These are phyloP conservation scores for Aspergillus quadrilineatus DNA, from an alignment of 2,329 filamentous ascomycete genomes.

Conservation along the genomic window DNA sequence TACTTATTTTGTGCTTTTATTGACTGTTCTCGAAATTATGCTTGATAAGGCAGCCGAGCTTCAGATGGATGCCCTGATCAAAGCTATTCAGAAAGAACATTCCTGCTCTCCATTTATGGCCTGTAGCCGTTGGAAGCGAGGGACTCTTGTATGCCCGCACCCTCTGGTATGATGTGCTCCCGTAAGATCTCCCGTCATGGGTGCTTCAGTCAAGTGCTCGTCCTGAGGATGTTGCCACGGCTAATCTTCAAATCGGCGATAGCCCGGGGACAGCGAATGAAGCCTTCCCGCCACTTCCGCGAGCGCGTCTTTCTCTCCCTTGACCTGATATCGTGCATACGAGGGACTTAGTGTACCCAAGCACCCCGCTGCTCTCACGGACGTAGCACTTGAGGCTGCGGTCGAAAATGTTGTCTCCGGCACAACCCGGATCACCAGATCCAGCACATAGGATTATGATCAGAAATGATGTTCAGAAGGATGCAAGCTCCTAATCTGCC, in stretches of 20 bases:
- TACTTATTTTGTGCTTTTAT: neutral
- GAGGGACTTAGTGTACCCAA: too few species aligned
- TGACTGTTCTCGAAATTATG: neutral
- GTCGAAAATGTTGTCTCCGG: too few species aligned
- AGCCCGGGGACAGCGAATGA: neutral
- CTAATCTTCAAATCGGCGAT: neutral
- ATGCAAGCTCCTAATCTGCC: too few species aligned
- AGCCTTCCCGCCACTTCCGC: too few species aligned
- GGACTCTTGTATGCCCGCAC: neutral
- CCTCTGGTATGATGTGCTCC: neutral
- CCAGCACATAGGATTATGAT: too few species aligned
- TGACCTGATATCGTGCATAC: too few species aligned
- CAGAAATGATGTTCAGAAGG: too few species aligned
- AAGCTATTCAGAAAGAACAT: neutral
- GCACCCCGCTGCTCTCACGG: too few species aligned
- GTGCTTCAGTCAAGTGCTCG: neutral
- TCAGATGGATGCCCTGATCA: neutral
- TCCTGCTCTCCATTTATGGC: slow-evolving; percentile 2
- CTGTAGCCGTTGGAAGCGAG: slow-evolving; percentile 1
- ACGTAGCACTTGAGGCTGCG: too few species aligned
- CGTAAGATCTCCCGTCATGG: neutral
- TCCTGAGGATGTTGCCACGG: neutral
- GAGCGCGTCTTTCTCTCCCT: too few species aligned
- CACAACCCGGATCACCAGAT: too few species aligned
- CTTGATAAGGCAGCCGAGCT: neutral